Base-by-base conservation (phyloP, 768 basidiomycete genomes). In the Phylloporus arenicola region DNA sequence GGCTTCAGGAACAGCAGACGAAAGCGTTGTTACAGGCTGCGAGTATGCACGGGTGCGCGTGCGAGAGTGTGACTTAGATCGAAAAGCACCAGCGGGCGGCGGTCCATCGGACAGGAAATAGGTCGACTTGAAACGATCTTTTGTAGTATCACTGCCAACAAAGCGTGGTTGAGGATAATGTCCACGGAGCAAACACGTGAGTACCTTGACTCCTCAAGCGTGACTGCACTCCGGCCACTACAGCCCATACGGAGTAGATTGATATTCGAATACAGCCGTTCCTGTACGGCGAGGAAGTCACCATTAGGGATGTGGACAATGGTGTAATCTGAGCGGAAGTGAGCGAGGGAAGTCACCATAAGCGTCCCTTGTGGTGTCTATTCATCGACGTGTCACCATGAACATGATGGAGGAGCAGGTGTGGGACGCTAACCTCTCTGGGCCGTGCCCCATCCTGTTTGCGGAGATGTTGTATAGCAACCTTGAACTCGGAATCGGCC, bases 301-400 rank as follows among this genome's bases (percentile, higher is more conserved):
- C 68, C 90, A 40, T 75, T 69, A 0, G 88, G 88, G 46, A 92
- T 81, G 52, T 79, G 83, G 29, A 92, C 85, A 53, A 92, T 89
- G 49, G 87, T 87, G 64, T 82, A 88, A 72, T 92, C 89, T 2
- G 88, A 90, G 48, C 86, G 86, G 64, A 92, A 92, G 72, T 88
- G 84, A 39, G 88, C 86, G 24, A 92, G 79, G 11, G 88, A 91
- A 24, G 90, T 92, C 49, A 82, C 80, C 80, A 92, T 82, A 59
- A 92, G 74, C 22, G 76, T 68, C 43, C 90, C 90, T 47, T 82
- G 70, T 13, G 77, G 73, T 10, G 82, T 88, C 78, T 85, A 51
- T 41, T 40, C 24, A 41, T 39, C 13, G 14, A 42, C 13, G 11
- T 25, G 24, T 29, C 31, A 25, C 33, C 37, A 47, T 57, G 43